phyloP scores from a whole-genome alignment of 2,329 filamentous ascomycete species.

The Eurotiales sp. region DNA sequence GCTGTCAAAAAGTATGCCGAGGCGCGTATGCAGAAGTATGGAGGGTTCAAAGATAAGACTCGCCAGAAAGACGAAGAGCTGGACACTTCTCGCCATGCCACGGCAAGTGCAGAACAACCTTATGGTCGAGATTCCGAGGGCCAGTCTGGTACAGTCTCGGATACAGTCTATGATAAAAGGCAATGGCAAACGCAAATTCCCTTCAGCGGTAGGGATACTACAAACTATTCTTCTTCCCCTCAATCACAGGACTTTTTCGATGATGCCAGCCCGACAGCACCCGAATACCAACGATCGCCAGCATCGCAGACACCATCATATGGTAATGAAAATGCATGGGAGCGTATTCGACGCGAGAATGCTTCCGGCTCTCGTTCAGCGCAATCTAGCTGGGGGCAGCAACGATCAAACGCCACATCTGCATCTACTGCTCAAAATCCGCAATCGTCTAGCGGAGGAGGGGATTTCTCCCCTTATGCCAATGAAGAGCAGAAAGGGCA shows the following conservation, averaged over 20 bases:
- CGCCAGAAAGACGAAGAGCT: conserved; percentile 1
- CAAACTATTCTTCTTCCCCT: conserved; percentile 5
- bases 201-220: neutral
- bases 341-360: conserved; percentile 33
- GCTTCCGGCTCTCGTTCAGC: neutral
- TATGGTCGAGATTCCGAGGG: conserved; percentile 1
- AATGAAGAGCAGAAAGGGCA: conserved; percentile 20
- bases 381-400: neutral
- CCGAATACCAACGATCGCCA: conserved; percentile 26
- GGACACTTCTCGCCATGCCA: conserved; percentile 9
- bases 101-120: conserved; percentile 7
- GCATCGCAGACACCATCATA: neutral
- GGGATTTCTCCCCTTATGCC: conserved; percentile 4
- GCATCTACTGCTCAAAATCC: neutral
- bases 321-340: conserved; percentile 30
- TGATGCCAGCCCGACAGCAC: conserved; percentile 34
- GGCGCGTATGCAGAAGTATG: conserved; percentile 9
- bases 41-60: conserved; percentile 2
- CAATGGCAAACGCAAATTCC: conserved; percentile 2
- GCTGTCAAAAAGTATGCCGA: conserved; percentile 11
- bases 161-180: neutral
- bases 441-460: neutral
- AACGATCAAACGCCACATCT: neutral
- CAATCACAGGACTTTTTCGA: conserved; percentile 27
- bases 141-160: neutral